Evolutionary conservation across 306 rosid genomes (phyloP).

Genomic region (Begonia fuchsioides): DNA sequence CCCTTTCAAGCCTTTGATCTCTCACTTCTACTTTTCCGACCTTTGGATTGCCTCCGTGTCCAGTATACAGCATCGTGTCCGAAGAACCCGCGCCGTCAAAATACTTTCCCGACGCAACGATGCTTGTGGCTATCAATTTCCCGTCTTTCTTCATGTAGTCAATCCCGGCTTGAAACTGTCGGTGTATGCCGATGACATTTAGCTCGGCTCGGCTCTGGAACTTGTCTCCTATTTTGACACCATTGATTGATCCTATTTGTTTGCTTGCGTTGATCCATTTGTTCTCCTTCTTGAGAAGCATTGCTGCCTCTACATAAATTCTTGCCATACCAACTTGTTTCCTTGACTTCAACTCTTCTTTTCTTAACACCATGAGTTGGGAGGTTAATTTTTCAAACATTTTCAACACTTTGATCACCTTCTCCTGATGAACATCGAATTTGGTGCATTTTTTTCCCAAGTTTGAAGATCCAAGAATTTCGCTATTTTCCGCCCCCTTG

Average conservation of each 20-base stretch:
- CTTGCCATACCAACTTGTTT: neutral
- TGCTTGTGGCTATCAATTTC: neutral
- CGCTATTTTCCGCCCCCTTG: no score
- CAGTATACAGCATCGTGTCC: neutral
- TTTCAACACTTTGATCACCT: neutral
- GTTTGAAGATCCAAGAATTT: no score
- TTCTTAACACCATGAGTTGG: neutral
- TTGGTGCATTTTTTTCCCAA: no score
- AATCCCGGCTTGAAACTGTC: neutral
- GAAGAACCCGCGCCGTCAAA: neutral
- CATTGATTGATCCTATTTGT: neutral
- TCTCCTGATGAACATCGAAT: neutral
- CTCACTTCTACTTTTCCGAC: neutral
- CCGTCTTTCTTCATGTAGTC: constrained; percentile 3
- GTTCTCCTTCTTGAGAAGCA: neutral
- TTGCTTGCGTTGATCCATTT: neutral
- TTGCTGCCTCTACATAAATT: neutral
- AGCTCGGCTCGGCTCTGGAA: neutral
- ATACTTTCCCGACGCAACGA: constrained; percentile 1
- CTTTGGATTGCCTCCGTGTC: neutral
- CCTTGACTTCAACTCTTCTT: neutral
- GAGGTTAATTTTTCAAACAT: neutral
- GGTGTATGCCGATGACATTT: neutral
- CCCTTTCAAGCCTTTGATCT: no score
- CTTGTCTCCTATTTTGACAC: neutral